Conservation (phyloP, 83 land plant species). For the Diphasiastrum complanatum region DNA sequence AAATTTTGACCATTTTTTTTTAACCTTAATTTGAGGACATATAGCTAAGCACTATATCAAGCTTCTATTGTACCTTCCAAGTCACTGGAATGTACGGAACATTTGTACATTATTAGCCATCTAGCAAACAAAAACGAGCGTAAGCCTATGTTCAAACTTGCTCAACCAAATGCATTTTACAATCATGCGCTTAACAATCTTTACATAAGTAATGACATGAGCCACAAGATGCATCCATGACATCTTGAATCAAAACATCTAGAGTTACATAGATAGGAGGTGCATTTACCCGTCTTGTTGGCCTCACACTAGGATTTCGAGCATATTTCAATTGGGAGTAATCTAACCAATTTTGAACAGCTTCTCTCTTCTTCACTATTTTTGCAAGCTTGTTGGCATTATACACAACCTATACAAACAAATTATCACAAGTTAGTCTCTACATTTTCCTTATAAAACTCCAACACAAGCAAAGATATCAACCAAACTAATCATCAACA, state of each 20-base stretch:
- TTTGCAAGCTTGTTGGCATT: constrained; percentile 63
- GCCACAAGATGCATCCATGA: neutral
- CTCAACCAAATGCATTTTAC: neutral
- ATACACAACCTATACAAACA: constrained; percentile 47
- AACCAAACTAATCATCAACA: too few relatives aligned
- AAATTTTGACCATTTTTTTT: too few relatives aligned
- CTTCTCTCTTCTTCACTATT: constrained; percentile 44
- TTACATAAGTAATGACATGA: constrained; percentile 1
- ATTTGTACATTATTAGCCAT: too few relatives aligned
- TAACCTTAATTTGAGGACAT: too few relatives aligned
- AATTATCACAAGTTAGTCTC: neutral
- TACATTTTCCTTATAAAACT: neutral
- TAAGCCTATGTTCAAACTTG: too few relatives aligned
- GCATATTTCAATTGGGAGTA: constrained; percentile 38
- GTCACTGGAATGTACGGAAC: too few relatives aligned
- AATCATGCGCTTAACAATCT: neutral
- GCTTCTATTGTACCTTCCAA: too few relatives aligned
- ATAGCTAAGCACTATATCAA: too few relatives aligned
- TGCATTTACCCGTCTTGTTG: constrained; percentile 43
- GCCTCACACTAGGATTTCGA: constrained; percentile 32
- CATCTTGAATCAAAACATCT: neutral
- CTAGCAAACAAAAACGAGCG: too few relatives aligned
- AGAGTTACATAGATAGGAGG: neutral
- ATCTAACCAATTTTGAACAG: constrained; percentile 37
- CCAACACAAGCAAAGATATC: neutral